Conservation (phyloP, 257 asterid species). For the Solanum rostratum region DNA sequence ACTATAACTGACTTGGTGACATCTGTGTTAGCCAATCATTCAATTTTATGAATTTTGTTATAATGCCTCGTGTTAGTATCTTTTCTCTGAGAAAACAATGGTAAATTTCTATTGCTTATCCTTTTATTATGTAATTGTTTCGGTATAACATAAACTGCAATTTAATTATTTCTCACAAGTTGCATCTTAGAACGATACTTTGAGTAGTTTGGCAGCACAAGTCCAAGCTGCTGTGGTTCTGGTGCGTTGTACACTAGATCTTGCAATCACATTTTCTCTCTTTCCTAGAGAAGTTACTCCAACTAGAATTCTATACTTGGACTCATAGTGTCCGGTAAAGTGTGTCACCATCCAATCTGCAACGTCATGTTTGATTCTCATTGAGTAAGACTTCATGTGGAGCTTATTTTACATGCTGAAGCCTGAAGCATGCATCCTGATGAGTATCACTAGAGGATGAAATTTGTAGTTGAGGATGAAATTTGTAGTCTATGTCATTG, state of each 20-base stretch:
- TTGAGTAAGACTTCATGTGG: neutral
- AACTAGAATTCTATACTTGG: neutral
- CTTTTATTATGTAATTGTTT: neutral
- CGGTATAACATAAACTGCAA: neutral
- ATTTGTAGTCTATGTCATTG: too few relatives aligned
- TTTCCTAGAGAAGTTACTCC: neutral
- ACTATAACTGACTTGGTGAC: neutral
- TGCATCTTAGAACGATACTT: neutral
- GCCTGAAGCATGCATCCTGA: neutral
- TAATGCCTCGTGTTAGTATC: neutral
- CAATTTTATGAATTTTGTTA: neutral
- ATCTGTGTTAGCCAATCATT: neutral
- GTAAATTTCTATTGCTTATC: neutral
- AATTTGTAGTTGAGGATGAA: neutral
- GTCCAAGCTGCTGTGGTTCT: neutral
- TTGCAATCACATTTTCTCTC: neutral
- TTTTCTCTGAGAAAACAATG: neutral
- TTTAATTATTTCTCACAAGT: neutral
- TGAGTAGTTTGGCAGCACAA: neutral
- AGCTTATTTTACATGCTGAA: neutral
- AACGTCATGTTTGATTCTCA: neutral
- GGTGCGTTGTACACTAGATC: neutral
- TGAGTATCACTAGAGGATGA: neutral
- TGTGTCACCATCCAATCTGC: neutral
- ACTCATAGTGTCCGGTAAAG: neutral